Percentiles rank a stretch among this genome's conserved stretches.
Evolutionary conservation across 163 green algal genomes (phyloP).

Genomic region (Chlorella variabilis): DNA sequence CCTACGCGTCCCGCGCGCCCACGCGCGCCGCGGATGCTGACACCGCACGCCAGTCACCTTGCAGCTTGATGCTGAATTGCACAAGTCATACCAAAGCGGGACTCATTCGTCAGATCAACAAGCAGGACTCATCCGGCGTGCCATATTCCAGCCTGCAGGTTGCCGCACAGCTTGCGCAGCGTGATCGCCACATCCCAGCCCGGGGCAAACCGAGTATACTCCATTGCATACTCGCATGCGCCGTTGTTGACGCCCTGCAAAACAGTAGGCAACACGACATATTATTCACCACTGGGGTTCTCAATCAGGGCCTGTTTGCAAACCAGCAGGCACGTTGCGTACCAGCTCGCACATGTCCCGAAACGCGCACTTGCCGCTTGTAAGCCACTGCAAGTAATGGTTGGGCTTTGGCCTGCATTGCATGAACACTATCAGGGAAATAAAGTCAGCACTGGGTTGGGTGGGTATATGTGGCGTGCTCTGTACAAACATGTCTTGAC

Average conservation of each 20-base stretch:
- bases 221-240: background rate
- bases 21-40: too few species aligned
- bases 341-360: slow-evolving; percentile 23
- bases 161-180: slow-evolving; percentile 10
- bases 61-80: too few species aligned
- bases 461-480: too few species aligned
- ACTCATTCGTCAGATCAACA: too few species aligned
- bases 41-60: too few species aligned
- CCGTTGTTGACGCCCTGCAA: slow-evolving; percentile 2
- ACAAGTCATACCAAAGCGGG: too few species aligned
- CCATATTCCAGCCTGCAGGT: slow-evolving; percentile 13
- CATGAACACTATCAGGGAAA: background rate
- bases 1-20: too few species aligned
- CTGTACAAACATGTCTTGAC: too few species aligned
- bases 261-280: too few species aligned
- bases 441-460: background rate
- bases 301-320: too few species aligned
- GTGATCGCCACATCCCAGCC: background rate
- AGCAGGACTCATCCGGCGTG: slow-evolving; percentile 11
- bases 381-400: slow-evolving; percentile 27
- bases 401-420: slow-evolving; percentile 28
- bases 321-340: background rate
- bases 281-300: too few species aligned
- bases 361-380: slow-evolving; percentile 6
- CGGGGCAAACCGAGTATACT: background rate